Conservation (phyloP, 176 grass and related monocot genomes). For the Typha latifolia region DNA sequence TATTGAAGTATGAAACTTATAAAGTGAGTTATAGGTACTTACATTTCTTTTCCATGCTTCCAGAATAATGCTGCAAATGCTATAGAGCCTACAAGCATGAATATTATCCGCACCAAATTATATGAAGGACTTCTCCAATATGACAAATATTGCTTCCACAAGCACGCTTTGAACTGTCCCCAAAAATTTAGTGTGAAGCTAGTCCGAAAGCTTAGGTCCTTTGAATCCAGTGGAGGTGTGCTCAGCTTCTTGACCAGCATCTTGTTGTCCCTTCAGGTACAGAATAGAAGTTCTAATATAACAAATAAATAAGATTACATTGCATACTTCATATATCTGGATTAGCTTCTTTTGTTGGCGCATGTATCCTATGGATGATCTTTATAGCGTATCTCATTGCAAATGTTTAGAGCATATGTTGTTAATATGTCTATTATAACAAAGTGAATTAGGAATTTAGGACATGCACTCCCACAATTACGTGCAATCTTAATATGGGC, state of each 20-base stretch:
- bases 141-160: slow-evolving; percentile 74
- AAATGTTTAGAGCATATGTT: no score
- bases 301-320: no score
- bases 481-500: no score
- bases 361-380: no score
- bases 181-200: slow-evolving; percentile 39
- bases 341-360: no score
- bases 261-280: slow-evolving; percentile 45
- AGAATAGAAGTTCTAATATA: neutral
- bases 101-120: slow-evolving; percentile 48
- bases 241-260: slow-evolving; percentile 33
- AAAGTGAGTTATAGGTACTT: slow-evolving; percentile 14
- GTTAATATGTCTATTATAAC: neutral
- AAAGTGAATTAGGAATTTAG: no score
- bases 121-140: slow-evolving; percentile 86
- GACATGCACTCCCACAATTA: no score
- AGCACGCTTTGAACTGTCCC: slow-evolving; percentile 63
- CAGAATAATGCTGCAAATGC: slow-evolving; percentile 34
- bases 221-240: slow-evolving; percentile 28
- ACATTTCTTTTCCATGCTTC: slow-evolving; percentile 56
- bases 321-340: no score
- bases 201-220: slow-evolving; percentile 45
- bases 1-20: neutral
- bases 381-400: no score
- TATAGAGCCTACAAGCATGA: slow-evolving; percentile 12